A percentile compares a stretch with the other conserved stretches of the same genome.
phyloP scores from a whole-genome alignment of 2,329 filamentous ascomycete genomes.

The Blumeria hordei region DNA sequence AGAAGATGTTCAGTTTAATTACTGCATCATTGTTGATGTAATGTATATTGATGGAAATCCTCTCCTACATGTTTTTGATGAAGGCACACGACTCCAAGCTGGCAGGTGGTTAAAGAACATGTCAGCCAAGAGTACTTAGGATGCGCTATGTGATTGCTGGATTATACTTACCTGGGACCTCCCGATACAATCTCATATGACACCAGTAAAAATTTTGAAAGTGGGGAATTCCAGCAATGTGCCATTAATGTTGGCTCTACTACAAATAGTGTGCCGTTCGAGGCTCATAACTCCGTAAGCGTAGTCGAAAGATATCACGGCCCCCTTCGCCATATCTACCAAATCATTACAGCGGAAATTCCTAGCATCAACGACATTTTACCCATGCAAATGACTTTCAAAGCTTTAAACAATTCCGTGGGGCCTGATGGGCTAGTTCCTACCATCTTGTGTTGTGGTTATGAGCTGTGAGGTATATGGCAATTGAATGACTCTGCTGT shows the following conservation, averaged over 20 bases:
- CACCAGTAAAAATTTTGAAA: neutral
- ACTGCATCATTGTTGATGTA: slow-evolving; percentile 2
- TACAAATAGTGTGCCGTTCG: neutral
- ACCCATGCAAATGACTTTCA: neutral
- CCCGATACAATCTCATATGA: neutral
- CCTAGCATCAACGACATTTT: neutral
- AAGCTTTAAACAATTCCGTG: neutral
- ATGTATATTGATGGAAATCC: slow-evolving; percentile 1
- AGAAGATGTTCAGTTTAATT: slow-evolving; percentile 2
- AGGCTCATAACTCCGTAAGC: neutral
- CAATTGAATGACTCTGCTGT: too few relatives aligned
- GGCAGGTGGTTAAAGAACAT: slow-evolving; percentile 2
- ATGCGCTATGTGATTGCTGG: neutral
- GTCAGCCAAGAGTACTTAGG: neutral
- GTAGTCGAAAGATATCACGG: neutral
- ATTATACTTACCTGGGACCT: neutral
- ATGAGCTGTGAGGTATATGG: too few relatives aligned
- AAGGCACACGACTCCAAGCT: slow-evolving; percentile 1
- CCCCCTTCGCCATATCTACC: neutral
- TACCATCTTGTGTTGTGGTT: too few relatives aligned
- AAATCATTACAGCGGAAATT: neutral
- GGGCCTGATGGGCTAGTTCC: neutral
- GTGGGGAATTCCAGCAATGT: neutral
- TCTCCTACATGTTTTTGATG: slow-evolving; percentile 2
- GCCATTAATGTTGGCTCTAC: neutral